Percentiles rank a stretch among this genome's conserved stretches.
Conservation (phyloP, 2,329 filamentous ascomycete species). For the Curvularia sp. region DNA sequence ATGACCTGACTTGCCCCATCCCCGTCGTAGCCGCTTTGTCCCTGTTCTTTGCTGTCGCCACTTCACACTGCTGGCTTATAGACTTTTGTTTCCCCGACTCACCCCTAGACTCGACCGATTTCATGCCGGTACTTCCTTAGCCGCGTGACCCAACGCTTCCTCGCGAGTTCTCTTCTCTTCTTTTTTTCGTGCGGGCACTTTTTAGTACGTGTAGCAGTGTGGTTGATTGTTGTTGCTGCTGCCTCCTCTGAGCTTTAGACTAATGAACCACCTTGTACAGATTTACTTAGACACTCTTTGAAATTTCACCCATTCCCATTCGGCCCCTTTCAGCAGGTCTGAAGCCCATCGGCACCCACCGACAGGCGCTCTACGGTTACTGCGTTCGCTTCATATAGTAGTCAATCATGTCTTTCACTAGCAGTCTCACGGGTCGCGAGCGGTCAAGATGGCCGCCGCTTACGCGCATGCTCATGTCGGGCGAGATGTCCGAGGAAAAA, state of each 20-base stretch:
- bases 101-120: constrained; percentile 41
- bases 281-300: constrained; percentile 43
- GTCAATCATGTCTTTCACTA: constrained; percentile 41
- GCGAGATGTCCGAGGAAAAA: constrained; percentile 78
- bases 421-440: constrained; percentile 59
- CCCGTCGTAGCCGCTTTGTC: constrained; percentile 14
- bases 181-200: constrained; percentile 48
- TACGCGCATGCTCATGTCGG: constrained; percentile 81
- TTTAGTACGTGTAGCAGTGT: constrained; percentile 37
- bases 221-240: not conserved
- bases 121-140: constrained; percentile 51
- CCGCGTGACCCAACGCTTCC: constrained; percentile 41
- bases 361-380: constrained; percentile 26
- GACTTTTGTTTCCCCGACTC: constrained; percentile 47
- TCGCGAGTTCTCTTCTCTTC: constrained; percentile 41
- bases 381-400: constrained; percentile 20
- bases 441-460: constrained; percentile 82
- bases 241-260: constrained; percentile 20
- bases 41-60: constrained; percentile 15
- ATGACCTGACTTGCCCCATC: constrained; percentile 36
- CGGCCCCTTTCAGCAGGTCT: constrained; percentile 51
- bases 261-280: constrained; percentile 28
- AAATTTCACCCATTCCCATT: constrained; percentile 23
- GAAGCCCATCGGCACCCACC: constrained; percentile 42
- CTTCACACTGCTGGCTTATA: constrained; percentile 44